A percentile compares a stretch with the other conserved stretches of the same genome.
phyloP scores from a whole-genome alignment of 352 stramenopile genomes.

The Saprolegnia parasitica region DNA sequence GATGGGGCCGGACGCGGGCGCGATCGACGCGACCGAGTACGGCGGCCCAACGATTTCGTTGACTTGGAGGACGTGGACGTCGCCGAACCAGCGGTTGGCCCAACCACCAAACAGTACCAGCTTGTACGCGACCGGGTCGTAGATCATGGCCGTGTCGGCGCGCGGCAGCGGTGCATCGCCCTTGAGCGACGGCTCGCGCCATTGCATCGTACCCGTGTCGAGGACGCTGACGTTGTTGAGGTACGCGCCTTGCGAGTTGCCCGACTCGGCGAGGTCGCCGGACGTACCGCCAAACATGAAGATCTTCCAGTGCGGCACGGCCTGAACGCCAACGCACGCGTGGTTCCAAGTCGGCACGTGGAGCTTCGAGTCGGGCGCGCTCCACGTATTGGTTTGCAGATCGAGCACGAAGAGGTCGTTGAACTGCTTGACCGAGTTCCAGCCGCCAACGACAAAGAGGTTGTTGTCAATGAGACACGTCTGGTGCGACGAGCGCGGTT shows the following conservation, averaged over 20 bases:
- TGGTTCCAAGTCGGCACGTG: conserved; percentile 91
- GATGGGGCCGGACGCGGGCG: conserved; percentile 89
- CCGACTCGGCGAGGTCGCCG: conserved; percentile 85
- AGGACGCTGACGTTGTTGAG: conserved; percentile 88
- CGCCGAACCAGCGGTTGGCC: conserved; percentile 94
- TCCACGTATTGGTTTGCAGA: conserved; percentile 83
- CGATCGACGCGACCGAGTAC: conserved; percentile 91
- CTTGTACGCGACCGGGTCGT: conserved; percentile 85
- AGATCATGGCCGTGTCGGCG: conserved; percentile 91
- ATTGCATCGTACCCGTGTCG: conserved; percentile 86
- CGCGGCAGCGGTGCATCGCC: conserved; percentile 82
- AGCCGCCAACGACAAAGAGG: conserved; percentile 94
- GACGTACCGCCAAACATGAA: conserved; percentile 97
- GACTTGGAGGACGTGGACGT: conserved; percentile 91
- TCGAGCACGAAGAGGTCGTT: conserved; percentile 95
- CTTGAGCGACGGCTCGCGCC: conserved; percentile 55
- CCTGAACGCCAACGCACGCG: conserved; percentile 88
- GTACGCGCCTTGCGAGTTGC: conserved; percentile 82
- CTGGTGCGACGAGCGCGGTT: conserved; percentile 91
- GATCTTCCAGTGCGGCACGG: conserved; percentile 96
- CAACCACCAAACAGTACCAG: conserved; percentile 95
- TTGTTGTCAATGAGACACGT: conserved; percentile 85
- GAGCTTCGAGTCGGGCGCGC: conserved; percentile 45
- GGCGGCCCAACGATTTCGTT: conserved; percentile 93
- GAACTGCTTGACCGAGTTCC: conserved; percentile 95